Conservation (phyloP, 257 asterid species). For the Paulownia fortunei region DNA sequence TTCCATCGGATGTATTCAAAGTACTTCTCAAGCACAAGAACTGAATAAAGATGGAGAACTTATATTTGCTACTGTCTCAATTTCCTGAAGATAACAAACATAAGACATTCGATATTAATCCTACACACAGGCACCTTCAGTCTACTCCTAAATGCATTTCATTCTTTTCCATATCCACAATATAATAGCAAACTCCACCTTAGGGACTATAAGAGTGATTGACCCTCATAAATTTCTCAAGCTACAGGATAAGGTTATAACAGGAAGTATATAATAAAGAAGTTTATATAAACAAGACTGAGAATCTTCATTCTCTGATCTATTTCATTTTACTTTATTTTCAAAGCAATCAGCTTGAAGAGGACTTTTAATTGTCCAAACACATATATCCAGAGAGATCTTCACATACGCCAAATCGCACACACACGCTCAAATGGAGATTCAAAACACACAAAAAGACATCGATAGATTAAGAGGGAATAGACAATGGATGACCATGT, state of each 20-base stretch:
- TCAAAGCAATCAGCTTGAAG: neutral
- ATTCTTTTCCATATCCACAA: neutral
- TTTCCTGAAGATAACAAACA: neutral
- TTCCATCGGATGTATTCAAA: neutral
- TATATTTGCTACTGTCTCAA: neutral
- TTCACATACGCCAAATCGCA: neutral
- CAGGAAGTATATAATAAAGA: neutral
- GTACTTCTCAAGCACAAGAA: constrained; percentile 5
- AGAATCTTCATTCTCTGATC: neutral
- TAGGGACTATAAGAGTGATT: neutral
- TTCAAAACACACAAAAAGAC: neutral
- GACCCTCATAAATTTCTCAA: neutral
- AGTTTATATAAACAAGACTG: neutral
- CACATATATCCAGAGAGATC: neutral
- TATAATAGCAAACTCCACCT: neutral
- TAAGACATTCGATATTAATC: neutral
- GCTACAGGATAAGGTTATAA: neutral
- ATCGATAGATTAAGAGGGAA: neutral
- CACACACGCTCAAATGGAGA: no score
- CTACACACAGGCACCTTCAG: neutral
- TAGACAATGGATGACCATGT: neutral
- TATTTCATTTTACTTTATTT: neutral
- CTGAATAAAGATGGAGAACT: neutral
- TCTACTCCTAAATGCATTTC: neutral
- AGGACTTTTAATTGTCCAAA: neutral